Evolutionary conservation across 192 early-diverging fungal species (phyloP), one percentile per base, ranked within the genome.

Genomic region (Helicostylum pulchrum): DNA sequence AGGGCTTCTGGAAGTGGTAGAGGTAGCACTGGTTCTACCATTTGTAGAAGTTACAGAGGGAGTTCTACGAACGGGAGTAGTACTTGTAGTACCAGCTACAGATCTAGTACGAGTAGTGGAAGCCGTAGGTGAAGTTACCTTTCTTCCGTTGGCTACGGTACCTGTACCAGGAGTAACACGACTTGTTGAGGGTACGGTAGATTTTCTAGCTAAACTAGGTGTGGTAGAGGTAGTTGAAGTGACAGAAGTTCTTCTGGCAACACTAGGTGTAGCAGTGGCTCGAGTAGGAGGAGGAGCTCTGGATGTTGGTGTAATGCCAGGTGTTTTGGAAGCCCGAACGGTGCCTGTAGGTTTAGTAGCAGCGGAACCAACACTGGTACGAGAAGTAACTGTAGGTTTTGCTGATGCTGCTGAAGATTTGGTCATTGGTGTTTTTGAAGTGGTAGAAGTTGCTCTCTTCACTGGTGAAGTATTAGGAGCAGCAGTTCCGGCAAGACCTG

Each of bases 71-170:
- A 26, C 42, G 23, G 57, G 20, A 4, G 43, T 45, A 21, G 57
- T 17, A 14, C 42, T 42, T 14, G 46, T 48, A 26, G 57, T 45
- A 43, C 42, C 43, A 7, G 39, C 36, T 20, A 45, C 21, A 43
- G 21, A 39, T 44, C 36, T 19, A 23, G 20, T 59, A 59, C 57
- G 57, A 19, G 36, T 59, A 23, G 57, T 45, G 26, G 57, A 59
- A 59, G 57, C 57, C 6, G 57, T 59, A 23, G 57, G 57, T 7
- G 57, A 59, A 43, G 57, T 42, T 4, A 19, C 17, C 43, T 59
- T 59, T 12, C 20, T 42, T 20, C 31, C 54, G 34, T 34, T 56
- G 31, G 54, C 31, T 19, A 34, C 54, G 11, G 57, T 45, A 12
- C 36, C 39, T 21, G 57, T 59, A 26, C n/a, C 36, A 19, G 56